Percentiles rank a stretch among this genome's conserved stretches.
Conservation (phyloP, 2,329 filamentous ascomycete genomes). For the Coccinonectria pachysandricola region DNA sequence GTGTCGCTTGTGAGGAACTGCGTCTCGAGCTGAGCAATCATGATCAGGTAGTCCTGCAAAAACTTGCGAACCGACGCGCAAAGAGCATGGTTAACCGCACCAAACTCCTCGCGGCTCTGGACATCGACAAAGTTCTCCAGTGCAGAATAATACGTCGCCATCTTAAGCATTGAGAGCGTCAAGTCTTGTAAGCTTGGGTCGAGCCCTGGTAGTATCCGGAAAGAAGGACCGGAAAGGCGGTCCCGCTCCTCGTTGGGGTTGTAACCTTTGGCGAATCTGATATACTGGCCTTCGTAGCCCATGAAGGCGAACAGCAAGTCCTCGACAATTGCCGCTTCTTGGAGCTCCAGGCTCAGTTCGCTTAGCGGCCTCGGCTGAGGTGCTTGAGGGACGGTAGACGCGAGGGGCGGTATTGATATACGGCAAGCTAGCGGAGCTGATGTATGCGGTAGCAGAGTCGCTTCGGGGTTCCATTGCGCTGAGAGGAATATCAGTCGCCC, state of each 20-base stretch:
- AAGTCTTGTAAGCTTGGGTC: slow-evolving; percentile 88
- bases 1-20: slow-evolving; percentile 80
- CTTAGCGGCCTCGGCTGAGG: slow-evolving; percentile 60
- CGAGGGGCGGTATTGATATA: slow-evolving; percentile 58
- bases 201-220: slow-evolving; percentile 69
- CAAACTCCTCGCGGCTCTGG: slow-evolving; percentile 85
- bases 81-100: slow-evolving; percentile 87
- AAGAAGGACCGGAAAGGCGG: slow-evolving; percentile 70
- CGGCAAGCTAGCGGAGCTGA: slow-evolving; percentile 62
- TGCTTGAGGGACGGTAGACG: slow-evolving; percentile 61
- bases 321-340: slow-evolving; percentile 80
- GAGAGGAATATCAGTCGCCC: slow-evolving; percentile 9
- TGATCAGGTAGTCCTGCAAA: slow-evolving; percentile 84
- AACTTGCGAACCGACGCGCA: slow-evolving; percentile 91
- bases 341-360: slow-evolving; percentile 65
- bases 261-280: slow-evolving; percentile 75
- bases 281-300: slow-evolving; percentile 97
- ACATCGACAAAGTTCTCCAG: slow-evolving; percentile 90
- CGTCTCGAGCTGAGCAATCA: slow-evolving; percentile 87
- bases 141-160: slow-evolving; percentile 87
- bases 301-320: slow-evolving; percentile 93
- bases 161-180: slow-evolving; percentile 78
- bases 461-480: slow-evolving; percentile 70
- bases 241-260: slow-evolving; percentile 80
- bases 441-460: slow-evolving; percentile 57